A percentile compares a stretch with the other conserved stretches of the same genome.
phyloP scores from a whole-genome alignment of 106 monocot genomes.

The Agapanthus africanus region DNA sequence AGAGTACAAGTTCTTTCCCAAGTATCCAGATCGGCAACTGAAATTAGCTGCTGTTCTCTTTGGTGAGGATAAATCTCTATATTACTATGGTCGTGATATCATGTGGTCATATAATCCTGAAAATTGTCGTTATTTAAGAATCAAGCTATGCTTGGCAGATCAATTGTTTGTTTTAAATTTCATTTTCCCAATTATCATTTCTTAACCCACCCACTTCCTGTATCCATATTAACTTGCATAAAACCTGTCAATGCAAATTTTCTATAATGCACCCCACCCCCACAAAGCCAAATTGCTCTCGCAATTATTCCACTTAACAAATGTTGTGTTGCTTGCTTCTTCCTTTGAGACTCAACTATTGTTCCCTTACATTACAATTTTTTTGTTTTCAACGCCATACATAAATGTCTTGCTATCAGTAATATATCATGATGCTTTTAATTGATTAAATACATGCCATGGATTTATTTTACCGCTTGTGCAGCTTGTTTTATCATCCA shows the following conservation, averaged over 20 bases:
- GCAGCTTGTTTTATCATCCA: neutral
- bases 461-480: neutral
- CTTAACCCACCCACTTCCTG: neutral
- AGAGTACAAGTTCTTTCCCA: constrained; percentile 94
- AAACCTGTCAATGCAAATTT: neutral
- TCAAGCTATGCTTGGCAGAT: neutral
- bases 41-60: constrained; percentile 89
- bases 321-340: neutral
- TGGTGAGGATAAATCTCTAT: constrained; percentile 28
- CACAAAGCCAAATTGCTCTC: too few species aligned
- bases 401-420: neutral
- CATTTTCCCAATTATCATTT: neutral
- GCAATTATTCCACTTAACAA: neutral
- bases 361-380: neutral
- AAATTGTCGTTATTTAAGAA: too few species aligned
- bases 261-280: neutral
- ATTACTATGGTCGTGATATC: neutral
- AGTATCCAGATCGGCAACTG: constrained; percentile 90
- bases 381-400: neutral
- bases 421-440: neutral
- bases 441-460: neutral
- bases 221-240: neutral
- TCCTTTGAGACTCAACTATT: neutral
- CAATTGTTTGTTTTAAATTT: neutral
- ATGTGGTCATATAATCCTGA: too few species aligned